These are phyloP conservation scores for Cordyceps farinosa DNA, from an alignment of 2,329 filamentous ascomycete genomes.

Conservation along the genomic window DNA sequence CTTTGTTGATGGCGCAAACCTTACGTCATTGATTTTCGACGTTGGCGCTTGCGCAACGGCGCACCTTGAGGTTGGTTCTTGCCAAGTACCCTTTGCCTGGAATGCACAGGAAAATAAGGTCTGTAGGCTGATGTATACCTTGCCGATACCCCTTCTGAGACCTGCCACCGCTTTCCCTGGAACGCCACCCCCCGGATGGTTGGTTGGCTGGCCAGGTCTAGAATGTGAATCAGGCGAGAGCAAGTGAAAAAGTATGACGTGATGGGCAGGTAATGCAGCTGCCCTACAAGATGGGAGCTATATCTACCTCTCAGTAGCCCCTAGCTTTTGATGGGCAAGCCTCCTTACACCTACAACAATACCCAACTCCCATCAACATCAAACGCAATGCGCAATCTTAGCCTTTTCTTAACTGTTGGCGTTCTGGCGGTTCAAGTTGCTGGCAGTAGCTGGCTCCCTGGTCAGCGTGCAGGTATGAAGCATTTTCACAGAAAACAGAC, in stretches of 20 bases:
- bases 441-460: constrained; percentile 76
- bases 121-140: constrained; percentile 1
- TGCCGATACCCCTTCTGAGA: neutral
- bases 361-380: neutral
- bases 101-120: neutral
- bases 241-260: constrained; percentile 17
- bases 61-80: constrained; percentile 1
- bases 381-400: constrained; percentile 72
- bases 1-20: neutral
- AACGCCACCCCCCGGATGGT: neutral
- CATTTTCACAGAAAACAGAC: neutral
- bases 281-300: neutral
- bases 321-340: neutral
- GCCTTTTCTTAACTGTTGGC: constrained; percentile 65
- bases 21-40: constrained; percentile 15
- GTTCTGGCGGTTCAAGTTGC: constrained; percentile 62
- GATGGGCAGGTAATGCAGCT: constrained; percentile 12
- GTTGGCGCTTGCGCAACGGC: neutral
- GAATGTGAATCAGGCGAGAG: constrained; percentile 14
- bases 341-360: neutral
- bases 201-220: constrained; percentile 7
- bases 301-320: constrained; percentile 1
- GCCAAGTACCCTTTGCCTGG: neutral
- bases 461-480: constrained; percentile 69
- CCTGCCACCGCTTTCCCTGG: constrained; percentile 1